These are phyloP conservation scores for Ceratocystis harringtonii DNA, from an alignment of 2,329 filamentous ascomycete species.

Conservation along the genomic window DNA sequence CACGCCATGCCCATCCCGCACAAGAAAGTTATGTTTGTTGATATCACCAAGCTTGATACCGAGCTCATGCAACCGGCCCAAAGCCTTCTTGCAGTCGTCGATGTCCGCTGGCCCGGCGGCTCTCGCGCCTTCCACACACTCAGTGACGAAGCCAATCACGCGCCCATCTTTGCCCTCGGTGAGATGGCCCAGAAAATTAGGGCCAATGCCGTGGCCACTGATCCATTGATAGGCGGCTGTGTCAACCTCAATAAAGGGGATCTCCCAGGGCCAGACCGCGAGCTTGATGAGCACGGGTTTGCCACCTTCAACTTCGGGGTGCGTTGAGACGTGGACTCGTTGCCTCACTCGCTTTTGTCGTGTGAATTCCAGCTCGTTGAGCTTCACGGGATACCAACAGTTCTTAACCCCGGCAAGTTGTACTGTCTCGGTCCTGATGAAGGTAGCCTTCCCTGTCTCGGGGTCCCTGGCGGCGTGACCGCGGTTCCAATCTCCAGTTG, in stretches of 20 bases:
- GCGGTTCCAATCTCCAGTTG: slow-evolving; percentile 21
- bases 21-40: too few relatives aligned
- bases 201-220: too few relatives aligned
- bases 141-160: too few relatives aligned
- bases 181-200: too few relatives aligned
- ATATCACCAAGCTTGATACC: too few relatives aligned
- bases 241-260: background rate
- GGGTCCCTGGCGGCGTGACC: slow-evolving; percentile 19
- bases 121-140: too few relatives aligned
- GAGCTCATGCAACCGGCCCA: too few relatives aligned
- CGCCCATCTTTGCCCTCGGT: too few relatives aligned
- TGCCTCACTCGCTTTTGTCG: slow-evolving; percentile 20
- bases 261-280: slow-evolving; percentile 19
- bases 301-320: slow-evolving; percentile 20
- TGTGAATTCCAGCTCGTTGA: slow-evolving; percentile 22
- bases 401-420: slow-evolving; percentile 19
- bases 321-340: slow-evolving; percentile 20
- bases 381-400: slow-evolving; percentile 20
- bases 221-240: too few relatives aligned
- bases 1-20: too few relatives aligned
- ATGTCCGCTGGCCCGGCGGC: too few relatives aligned
- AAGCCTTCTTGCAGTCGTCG: too few relatives aligned
- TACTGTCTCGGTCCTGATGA: slow-evolving; percentile 19
- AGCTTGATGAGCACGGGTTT: slow-evolving; percentile 22
- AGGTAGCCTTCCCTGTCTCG: slow-evolving; percentile 18